Conservation (phyloP, 2,329 filamentous ascomycete genomes). For the Colletotrichum sp. region DNA sequence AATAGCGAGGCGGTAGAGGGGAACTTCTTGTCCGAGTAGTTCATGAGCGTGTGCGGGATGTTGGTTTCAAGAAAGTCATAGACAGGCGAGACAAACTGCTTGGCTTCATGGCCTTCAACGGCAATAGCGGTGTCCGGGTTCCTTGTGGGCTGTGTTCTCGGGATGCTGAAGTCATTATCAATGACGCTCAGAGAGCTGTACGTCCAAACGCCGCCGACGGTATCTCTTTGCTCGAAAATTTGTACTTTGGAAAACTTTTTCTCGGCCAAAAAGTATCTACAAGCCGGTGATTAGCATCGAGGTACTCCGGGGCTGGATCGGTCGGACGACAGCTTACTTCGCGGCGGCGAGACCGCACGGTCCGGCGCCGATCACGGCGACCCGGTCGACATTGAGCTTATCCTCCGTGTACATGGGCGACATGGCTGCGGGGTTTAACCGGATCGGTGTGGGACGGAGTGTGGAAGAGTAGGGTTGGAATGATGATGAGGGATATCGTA, state of each 20-base stretch:
- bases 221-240: constrained; percentile 72
- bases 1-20: constrained; percentile 66
- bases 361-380: constrained; percentile 77
- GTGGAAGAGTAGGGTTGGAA: not conserved
- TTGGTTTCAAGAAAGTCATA: constrained; percentile 76
- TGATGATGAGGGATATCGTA: not conserved
- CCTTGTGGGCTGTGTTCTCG: constrained; percentile 32
- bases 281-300: not conserved
- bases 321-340: constrained; percentile 29
- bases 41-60: constrained; percentile 75
- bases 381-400: constrained; percentile 42
- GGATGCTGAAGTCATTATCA: constrained; percentile 25
- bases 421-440: constrained; percentile 10
- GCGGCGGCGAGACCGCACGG: constrained; percentile 70
- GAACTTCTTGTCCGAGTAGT: constrained; percentile 68
- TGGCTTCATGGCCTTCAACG: constrained; percentile 28
- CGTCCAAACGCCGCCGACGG: constrained; percentile 76
- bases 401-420: constrained; percentile 21
- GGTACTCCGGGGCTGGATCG: not conserved
- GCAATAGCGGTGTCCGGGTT: constrained; percentile 48
- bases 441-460: not conserved
- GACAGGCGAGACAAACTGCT: constrained; percentile 71
- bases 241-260: constrained; percentile 65
- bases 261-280: constrained; percentile 72
- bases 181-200: constrained; percentile 47